phyloP scores from a whole-genome alignment of 192 early-diverging fungal genomes.

The Chytriomyces sp. region DNA sequence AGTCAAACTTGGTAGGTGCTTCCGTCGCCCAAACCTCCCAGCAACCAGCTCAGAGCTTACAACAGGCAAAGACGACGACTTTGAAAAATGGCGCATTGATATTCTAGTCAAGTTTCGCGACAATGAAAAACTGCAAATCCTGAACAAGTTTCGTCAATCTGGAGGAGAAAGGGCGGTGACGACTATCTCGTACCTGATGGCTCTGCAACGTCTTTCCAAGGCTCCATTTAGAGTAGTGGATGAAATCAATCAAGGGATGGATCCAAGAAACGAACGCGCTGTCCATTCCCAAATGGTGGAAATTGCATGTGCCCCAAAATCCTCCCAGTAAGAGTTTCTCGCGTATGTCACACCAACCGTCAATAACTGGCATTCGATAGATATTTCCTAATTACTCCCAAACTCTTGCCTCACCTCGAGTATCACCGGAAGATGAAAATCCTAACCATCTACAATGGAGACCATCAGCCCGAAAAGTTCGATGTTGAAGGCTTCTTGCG shows the following conservation, averaged over 20 bases:
- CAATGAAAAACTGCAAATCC: slow-evolving; percentile 78
- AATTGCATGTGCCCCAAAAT: slow-evolving; percentile 69
- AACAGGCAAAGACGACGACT: slow-evolving; percentile 67
- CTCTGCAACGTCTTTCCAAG: slow-evolving; percentile 83
- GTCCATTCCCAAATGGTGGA: slow-evolving; percentile 91
- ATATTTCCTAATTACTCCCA: slow-evolving; percentile 99
- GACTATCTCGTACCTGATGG: slow-evolving; percentile 94
- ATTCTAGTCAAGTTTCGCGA: slow-evolving; percentile 92
- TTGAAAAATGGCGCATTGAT: slow-evolving; percentile 90
- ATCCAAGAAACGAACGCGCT: slow-evolving; percentile 92
- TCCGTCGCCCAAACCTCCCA: not conserved
- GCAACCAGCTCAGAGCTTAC: not conserved
- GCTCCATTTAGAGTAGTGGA: slow-evolving; percentile 98
- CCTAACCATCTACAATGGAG: slow-evolving; percentile 92
- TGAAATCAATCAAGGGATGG: slow-evolving; percentile 99
- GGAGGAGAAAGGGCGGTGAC: slow-evolving; percentile 95
- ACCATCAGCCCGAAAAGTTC: slow-evolving; percentile 69
- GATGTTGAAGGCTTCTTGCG: slow-evolving; percentile 22
- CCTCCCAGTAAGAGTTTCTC: slow-evolving; percentile 64
- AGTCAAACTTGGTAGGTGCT: slow-evolving; percentile 60
- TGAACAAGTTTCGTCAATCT: slow-evolving; percentile 90
- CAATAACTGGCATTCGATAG: slow-evolving; percentile 36
- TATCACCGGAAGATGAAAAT: slow-evolving; percentile 93
- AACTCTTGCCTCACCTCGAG: slow-evolving; percentile 88
- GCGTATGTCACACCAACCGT: not conserved